phyloP scores from a whole-genome alignment of 192 early-diverging fungal genomes.

The Martensiomyces pterosporus region DNA sequence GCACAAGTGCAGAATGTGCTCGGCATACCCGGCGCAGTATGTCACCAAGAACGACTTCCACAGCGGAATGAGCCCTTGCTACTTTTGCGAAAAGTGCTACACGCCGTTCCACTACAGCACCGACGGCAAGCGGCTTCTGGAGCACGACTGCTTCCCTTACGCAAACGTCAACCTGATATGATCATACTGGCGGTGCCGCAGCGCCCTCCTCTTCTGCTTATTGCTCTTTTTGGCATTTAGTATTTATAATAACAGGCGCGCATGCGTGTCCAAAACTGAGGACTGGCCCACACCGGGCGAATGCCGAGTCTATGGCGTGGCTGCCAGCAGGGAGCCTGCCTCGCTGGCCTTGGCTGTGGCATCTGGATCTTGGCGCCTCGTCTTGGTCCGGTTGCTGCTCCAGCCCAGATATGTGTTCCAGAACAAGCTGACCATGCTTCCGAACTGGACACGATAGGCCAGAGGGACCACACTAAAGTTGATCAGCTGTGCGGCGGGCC shows the following conservation, averaged over 20 bases:
- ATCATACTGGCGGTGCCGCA: too few relatives aligned
- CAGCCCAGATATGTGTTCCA: constrained; percentile 73
- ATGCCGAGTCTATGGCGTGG: too few relatives aligned
- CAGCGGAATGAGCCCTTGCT: constrained; percentile 62
- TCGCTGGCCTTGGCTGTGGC: too few relatives aligned
- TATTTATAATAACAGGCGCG: too few relatives aligned
- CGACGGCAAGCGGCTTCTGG: constrained; percentile 53
- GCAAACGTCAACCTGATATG: constrained; percentile 47
- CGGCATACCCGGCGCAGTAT: constrained; percentile 55
- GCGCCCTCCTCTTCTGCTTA: too few relatives aligned
- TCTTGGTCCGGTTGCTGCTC: constrained; percentile 38
- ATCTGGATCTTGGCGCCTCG: neutral
- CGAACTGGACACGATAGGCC: constrained; percentile 61
- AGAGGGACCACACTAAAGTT: constrained; percentile 71
- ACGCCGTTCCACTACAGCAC: constrained; percentile 63
- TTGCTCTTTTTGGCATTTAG: too few relatives aligned
- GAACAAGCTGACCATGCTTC: constrained; percentile 60
- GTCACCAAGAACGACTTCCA: constrained; percentile 68
- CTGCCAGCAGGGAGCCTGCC: too few relatives aligned
- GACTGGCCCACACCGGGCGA: too few relatives aligned
- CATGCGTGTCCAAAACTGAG: too few relatives aligned
- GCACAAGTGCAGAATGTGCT: constrained; percentile 64
- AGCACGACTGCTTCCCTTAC: constrained; percentile 52
- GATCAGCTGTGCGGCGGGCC: constrained; percentile 68
- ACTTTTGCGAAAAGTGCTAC: constrained; percentile 71